Conservation (phyloP, 208 protist genomes). For the Baffinella frigidus region DNA sequence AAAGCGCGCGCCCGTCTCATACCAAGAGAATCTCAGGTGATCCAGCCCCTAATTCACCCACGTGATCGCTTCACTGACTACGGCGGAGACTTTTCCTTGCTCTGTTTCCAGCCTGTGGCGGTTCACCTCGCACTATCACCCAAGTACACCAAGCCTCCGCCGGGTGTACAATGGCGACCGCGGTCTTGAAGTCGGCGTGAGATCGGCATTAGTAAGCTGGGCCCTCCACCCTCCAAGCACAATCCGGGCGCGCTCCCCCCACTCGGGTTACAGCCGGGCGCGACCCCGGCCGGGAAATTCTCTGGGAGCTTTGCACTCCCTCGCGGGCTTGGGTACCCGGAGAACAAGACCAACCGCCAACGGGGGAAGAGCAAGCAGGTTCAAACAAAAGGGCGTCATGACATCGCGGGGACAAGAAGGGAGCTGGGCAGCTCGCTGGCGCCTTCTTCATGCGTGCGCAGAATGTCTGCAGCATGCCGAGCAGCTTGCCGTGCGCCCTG, state of each 20-base stretch:
- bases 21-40: not conserved
- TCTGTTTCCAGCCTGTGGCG: constrained; percentile 61
- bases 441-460: too few species aligned
- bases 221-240: not conserved
- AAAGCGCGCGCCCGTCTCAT: not conserved
- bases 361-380: too few species aligned
- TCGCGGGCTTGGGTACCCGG: not conserved
- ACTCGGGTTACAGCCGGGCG: constrained; percentile 54
- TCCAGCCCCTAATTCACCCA: constrained; percentile 51
- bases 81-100: constrained; percentile 52
- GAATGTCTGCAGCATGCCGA: too few species aligned
- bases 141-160: constrained; percentile 39
- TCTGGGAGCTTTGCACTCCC: not conserved
- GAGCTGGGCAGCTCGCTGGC: too few species aligned
- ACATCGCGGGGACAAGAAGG: too few species aligned
- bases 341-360: too few species aligned
- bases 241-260: constrained; percentile 37
- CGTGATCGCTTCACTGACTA: constrained; percentile 59
- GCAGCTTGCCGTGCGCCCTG: too few species aligned
- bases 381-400: too few species aligned
- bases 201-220: constrained; percentile 51
- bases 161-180: constrained; percentile 40
- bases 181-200: constrained; percentile 45
- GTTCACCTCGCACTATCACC: constrained; percentile 44
- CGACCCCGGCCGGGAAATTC: constrained; percentile 42